Percentiles rank a stretch among this genome's conserved stretches.
Evolutionary conservation across 2,329 filamentous ascomycete species (phyloP).

Genomic region (Colletotrichum chlorophyti): DNA sequence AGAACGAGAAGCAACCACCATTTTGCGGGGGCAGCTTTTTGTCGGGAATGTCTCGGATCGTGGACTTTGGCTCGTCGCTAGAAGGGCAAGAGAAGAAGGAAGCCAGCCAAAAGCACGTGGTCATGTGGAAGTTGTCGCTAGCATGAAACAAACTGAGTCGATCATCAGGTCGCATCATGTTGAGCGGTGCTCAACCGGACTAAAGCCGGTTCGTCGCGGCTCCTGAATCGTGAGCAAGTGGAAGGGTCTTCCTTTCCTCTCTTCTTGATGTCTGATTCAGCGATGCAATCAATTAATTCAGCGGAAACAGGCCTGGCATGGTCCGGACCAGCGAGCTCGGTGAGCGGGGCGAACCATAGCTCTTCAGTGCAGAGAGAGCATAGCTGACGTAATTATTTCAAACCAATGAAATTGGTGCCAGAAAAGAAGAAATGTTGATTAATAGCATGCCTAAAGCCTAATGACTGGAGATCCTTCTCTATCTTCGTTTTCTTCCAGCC

Average conservation of each 20-base stretch:
- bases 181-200: conserved; percentile 13
- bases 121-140: conserved; percentile 16
- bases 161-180: conserved; percentile 5
- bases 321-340: too few species aligned
- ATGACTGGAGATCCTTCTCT: too few species aligned
- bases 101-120: not conserved
- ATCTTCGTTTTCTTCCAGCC: not conserved
- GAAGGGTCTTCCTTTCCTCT: conserved; percentile 1
- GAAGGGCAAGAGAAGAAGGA: not conserved
- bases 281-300: not conserved
- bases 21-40: too few species aligned
- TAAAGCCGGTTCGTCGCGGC: conserved; percentile 1
- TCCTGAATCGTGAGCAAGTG: not conserved
- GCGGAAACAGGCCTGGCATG: too few species aligned
- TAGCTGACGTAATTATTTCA: not conserved
- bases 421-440: not conserved
- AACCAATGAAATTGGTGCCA: not conserved
- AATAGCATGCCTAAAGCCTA: not conserved
- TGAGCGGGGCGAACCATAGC: not conserved
- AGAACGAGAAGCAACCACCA: too few species aligned
- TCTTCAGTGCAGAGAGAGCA: not conserved
- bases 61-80: not conserved
- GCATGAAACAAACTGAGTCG: conserved; percentile 25
- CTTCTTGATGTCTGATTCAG: conserved; percentile 8
- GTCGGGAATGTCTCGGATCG: not conserved